Conservation (phyloP, 1,284 basidiomycete species). For the Austroboletus niveus region DNA sequence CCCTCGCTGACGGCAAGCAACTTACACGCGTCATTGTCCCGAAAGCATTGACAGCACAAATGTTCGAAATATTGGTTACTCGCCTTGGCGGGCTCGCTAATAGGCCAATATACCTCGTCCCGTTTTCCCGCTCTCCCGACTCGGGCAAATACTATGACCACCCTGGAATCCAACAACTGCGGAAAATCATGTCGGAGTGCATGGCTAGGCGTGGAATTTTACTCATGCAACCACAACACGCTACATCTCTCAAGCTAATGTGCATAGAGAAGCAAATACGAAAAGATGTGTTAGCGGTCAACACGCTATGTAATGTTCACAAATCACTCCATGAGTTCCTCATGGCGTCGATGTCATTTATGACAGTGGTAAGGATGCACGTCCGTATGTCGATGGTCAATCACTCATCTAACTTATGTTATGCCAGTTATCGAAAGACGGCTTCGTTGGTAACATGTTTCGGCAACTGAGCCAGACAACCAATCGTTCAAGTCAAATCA, state of each 20-base stretch:
- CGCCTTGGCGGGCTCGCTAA: constrained; percentile 44
- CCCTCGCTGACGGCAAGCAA: constrained; percentile 41
- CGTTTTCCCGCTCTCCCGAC: constrained; percentile 41
- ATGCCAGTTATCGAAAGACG: neutral
- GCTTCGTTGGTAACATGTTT: neutral
- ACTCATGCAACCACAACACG: constrained; percentile 50
- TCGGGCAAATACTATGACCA: neutral
- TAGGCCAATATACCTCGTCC: constrained; percentile 45
- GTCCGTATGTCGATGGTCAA: neutral
- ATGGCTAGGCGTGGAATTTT: constrained; percentile 39
- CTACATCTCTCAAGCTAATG: constrained; percentile 39
- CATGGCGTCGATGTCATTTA: neutral
- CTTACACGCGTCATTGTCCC: constrained; percentile 48
- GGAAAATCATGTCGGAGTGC: constrained; percentile 38
- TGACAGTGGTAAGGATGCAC: too few species aligned
- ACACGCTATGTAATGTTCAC: neutral
- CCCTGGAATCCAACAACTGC: neutral
- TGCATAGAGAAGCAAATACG: constrained; percentile 8
- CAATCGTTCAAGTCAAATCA: neutral
- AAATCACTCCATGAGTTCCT: neutral
- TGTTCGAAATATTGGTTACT: constrained; percentile 47
- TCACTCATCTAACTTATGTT: neutral
- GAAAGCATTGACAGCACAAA: constrained; percentile 42
- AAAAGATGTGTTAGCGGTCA: neutral
- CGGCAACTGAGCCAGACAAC: neutral